Conservation (phyloP, 345 rosid genomes). For the Noccaea bulbosa region DNA sequence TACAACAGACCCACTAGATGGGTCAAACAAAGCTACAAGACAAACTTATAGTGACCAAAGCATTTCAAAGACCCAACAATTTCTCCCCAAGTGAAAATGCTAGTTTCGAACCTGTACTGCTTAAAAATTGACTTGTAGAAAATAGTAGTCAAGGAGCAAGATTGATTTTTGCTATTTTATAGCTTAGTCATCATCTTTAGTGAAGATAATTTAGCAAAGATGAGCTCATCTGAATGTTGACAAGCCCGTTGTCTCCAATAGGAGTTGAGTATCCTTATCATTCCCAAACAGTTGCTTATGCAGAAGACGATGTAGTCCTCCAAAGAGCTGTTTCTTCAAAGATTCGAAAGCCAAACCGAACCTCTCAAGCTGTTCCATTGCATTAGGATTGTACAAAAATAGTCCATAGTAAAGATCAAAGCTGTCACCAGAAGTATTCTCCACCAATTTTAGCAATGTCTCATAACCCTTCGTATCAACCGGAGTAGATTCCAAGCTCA, state of each 20-base stretch:
- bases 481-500: conserved; percentile 63
- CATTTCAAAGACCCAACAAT: conserved; percentile 12
- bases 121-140: background rate
- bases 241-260: conserved; percentile 36
- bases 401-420: conserved; percentile 81
- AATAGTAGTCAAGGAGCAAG: conserved; percentile 11
- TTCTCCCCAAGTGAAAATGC: background rate
- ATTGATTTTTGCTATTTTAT: conserved; percentile 23
- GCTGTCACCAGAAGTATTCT: conserved; percentile 80
- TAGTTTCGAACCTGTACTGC: background rate
- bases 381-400: conserved; percentile 78
- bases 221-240: conserved; percentile 37
- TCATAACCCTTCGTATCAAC: conserved; percentile 74
- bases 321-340: conserved; percentile 74
- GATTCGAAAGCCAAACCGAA: conserved; percentile 69
- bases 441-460: conserved; percentile 77
- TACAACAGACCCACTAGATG: conserved; percentile 27
- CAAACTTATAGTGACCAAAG: conserved; percentile 4
- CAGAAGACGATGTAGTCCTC: conserved; percentile 60
- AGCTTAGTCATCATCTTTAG: conserved; percentile 12
- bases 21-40: conserved; percentile 27
- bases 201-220: conserved; percentile 32
- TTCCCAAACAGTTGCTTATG: conserved; percentile 60
- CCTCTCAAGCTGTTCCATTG: conserved; percentile 84
- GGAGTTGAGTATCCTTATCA: conserved; percentile 32